A percentile compares a stretch with the other conserved stretches of the same genome.
These are phyloP conservation scores for Ganoderma boninense DNA, from an alignment of 1,284 basidiomycete genomes.

Conservation along the genomic window DNA sequence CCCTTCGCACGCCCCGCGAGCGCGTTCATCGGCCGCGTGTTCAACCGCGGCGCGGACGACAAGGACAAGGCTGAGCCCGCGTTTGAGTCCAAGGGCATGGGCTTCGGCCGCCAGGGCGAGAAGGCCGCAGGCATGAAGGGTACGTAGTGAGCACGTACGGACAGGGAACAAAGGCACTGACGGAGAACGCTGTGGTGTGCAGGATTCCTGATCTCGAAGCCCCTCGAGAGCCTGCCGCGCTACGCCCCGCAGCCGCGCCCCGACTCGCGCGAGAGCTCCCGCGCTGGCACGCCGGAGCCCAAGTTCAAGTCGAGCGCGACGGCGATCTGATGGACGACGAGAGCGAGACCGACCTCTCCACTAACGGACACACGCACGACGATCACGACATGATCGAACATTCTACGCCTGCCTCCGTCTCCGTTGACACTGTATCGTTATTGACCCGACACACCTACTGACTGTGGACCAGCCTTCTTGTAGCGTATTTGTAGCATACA, in stretches of 20 bases:
- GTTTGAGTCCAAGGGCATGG: constrained; percentile 51
- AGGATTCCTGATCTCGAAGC: constrained; percentile 50
- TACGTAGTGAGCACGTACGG: constrained; percentile 34
- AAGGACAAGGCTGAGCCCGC: constrained; percentile 22
- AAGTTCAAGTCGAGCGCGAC: constrained; percentile 42
- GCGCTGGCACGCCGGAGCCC: constrained; percentile 40
- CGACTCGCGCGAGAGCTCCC: constrained; percentile 29
- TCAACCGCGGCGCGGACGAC: constrained; percentile 32
- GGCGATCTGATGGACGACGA: constrained; percentile 37
- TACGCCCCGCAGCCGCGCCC: constrained; percentile 40
- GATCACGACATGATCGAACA: constrained; percentile 15
- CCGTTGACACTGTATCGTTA: constrained; percentile 31
- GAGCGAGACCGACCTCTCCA: no score
- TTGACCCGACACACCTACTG: constrained; percentile 11
- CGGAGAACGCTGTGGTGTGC: constrained; percentile 1
- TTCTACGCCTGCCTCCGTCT: constrained; percentile 2
- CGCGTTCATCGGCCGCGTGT: constrained; percentile 38
- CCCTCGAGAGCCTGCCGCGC: constrained; percentile 48
- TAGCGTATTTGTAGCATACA: constrained; percentile 25
- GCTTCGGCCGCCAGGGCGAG: constrained; percentile 80
- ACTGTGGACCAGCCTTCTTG: constrained; percentile 23
- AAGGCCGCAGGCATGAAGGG: constrained; percentile 73
- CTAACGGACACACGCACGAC: constrained; percentile 26
- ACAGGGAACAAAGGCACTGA: constrained; percentile 11
- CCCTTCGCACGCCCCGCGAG: constrained; percentile 21